Evolutionary conservation across 768 basidiomycete species (phyloP).

Genomic region (Leucogyrophana mollusca): DNA sequence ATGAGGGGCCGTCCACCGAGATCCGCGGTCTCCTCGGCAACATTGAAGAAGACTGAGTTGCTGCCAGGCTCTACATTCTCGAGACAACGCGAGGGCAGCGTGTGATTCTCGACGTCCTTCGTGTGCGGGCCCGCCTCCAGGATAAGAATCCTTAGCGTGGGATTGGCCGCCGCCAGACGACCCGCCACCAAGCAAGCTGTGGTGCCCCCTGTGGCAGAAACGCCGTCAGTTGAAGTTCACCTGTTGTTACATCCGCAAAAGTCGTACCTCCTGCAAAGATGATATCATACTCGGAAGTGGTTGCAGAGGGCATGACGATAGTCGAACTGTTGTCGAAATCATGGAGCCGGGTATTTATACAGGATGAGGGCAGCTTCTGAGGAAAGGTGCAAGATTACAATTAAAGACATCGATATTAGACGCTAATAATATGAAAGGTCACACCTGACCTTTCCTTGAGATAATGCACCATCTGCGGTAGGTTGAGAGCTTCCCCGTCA

Average conservation of each 20-base stretch:
- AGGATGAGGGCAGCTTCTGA: background rate
- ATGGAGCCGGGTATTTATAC: background rate
- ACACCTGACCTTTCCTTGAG: no score
- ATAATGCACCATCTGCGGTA: no score
- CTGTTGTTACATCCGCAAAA: background rate
- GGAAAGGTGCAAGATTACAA: no score
- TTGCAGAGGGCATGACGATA: conserved; percentile 9
- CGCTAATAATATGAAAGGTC: no score
- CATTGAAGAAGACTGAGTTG: conserved; percentile 15
- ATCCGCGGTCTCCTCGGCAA: conserved; percentile 13
- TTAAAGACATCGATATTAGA: no score
- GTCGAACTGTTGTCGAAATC: background rate
- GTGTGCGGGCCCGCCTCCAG: conserved; percentile 28
- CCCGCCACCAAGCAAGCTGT: conserved; percentile 32
- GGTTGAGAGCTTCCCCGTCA: no score
- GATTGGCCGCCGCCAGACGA: conserved; percentile 24
- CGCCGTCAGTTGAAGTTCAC: conserved; percentile 5
- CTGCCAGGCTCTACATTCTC: conserved; percentile 14
- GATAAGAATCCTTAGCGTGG: conserved; percentile 21
- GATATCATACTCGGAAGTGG: conserved; percentile 37
- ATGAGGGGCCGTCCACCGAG: conserved; percentile 13
- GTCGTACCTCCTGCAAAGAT: conserved; percentile 56
- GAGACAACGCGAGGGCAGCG: conserved; percentile 21
- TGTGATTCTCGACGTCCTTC: conserved; percentile 17
- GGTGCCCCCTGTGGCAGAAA: conserved; percentile 28